Evolutionary conservation across 2,329 filamentous ascomycete species (phyloP).

Genomic region (Colletotrichum tanaceti): DNA sequence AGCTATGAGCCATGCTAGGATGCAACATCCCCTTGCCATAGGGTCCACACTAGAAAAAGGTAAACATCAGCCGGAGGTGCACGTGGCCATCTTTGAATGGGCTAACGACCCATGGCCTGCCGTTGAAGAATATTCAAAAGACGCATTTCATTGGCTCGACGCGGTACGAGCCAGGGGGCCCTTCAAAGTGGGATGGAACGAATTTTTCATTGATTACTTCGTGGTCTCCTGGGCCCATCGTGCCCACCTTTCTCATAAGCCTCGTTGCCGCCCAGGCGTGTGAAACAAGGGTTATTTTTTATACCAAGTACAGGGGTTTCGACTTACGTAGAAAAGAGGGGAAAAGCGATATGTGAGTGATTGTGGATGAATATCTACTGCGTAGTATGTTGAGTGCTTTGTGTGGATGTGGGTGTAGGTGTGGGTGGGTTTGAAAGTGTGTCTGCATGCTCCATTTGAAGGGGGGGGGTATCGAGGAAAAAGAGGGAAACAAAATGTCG

Average conservation of each 20-base stretch:
- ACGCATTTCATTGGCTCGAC: slow-evolving; percentile 33
- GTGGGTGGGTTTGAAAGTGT: slow-evolving; percentile 21
- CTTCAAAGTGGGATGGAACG: slow-evolving; percentile 36
- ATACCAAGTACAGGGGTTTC: slow-evolving; percentile 28
- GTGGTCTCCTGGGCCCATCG: slow-evolving; percentile 34
- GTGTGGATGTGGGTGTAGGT: slow-evolving; percentile 12
- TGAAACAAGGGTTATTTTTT: slow-evolving; percentile 32
- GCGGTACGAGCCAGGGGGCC: slow-evolving; percentile 30
- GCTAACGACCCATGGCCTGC: slow-evolving; percentile 37
- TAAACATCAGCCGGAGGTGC: slow-evolving; percentile 39
- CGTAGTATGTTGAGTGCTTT: background rate
- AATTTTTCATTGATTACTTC: slow-evolving; percentile 40
- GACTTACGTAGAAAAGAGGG: slow-evolving; percentile 27
- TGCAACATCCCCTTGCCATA: slow-evolving; percentile 28
- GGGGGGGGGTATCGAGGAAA: slow-evolving; percentile 32
- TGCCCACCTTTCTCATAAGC: slow-evolving; percentile 39
- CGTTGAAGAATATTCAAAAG: slow-evolving; percentile 38
- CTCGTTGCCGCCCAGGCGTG: slow-evolving; percentile 33
- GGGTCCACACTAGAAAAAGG: slow-evolving; percentile 37
- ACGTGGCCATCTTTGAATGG: slow-evolving; percentile 41
- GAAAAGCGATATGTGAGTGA: slow-evolving; percentile 35
- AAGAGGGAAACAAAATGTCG: slow-evolving; percentile 33
- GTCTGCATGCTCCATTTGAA: slow-evolving; percentile 17
- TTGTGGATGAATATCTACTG: slow-evolving; percentile 21
- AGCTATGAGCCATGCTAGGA: slow-evolving; percentile 29